A percentile compares a stretch with the other conserved stretches of the same genome.
phyloP scores from a whole-genome alignment of 306 rosid species.

The Hippophae gyantsensis region DNA sequence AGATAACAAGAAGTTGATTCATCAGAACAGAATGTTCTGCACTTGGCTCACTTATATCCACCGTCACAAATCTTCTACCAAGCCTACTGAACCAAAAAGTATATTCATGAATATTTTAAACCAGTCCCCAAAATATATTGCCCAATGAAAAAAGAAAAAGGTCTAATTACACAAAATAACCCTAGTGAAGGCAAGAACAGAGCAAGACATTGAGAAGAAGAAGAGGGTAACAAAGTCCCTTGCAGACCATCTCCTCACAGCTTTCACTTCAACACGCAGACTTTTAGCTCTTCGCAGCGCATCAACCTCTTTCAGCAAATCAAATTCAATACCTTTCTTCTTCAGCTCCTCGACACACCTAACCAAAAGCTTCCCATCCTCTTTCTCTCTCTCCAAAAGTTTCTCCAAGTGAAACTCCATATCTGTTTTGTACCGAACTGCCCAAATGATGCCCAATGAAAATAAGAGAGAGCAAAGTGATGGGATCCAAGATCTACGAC shows the following conservation, averaged over 20 bases:
- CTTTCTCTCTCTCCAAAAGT: constrained; percentile 72
- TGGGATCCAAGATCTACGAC: constrained; percentile 77
- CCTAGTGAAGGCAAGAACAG: constrained; percentile 58
- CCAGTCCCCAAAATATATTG: not conserved
- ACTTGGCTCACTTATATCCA: too few relatives aligned
- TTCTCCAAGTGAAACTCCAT: constrained; percentile 76
- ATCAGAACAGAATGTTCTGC: too few relatives aligned
- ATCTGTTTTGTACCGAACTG: constrained; percentile 74
- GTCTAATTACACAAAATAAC: constrained; percentile 54
- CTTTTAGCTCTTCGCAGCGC: constrained; percentile 91
- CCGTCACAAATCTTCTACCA: too few relatives aligned
- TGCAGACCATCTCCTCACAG: constrained; percentile 70
- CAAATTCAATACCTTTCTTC: constrained; percentile 84
- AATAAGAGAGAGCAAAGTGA: constrained; percentile 62
- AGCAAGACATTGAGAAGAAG: constrained; percentile 59
- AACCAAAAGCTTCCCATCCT: constrained; percentile 47
- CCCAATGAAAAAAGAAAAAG: not conserved
- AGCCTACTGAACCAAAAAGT: too few relatives aligned
- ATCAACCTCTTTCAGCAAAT: constrained; percentile 86
- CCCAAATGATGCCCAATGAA: constrained; percentile 76
- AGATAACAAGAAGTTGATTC: too few relatives aligned
- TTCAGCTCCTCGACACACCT: constrained; percentile 80
- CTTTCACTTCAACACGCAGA: constrained; percentile 53
- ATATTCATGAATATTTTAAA: too few relatives aligned
- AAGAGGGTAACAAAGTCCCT: constrained; percentile 70